phyloP scores from a whole-genome alignment of 1,284 basidiomycete genomes.

The Veloboletus limbatus region DNA sequence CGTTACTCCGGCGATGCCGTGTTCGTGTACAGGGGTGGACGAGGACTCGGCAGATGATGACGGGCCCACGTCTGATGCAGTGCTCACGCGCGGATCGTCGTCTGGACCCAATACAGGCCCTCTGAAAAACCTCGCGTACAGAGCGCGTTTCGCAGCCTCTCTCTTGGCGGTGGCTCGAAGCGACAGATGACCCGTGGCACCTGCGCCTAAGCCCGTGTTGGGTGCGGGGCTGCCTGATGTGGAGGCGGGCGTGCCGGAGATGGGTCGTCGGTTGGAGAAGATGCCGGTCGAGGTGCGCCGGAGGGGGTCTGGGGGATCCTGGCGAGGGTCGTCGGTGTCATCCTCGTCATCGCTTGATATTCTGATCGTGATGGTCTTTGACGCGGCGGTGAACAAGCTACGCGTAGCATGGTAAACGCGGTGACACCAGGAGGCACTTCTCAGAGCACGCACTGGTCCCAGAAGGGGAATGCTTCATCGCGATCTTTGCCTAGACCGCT shows the following conservation, averaged over 20 bases:
- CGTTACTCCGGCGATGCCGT: neutral
- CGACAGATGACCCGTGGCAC: too few relatives aligned
- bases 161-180: constrained; percentile 69
- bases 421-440: neutral
- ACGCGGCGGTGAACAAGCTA: constrained; percentile 76
- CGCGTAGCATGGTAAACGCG: neutral
- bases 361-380: constrained; percentile 74
- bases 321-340: constrained; percentile 19
- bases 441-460: constrained; percentile 78
- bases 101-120: constrained; percentile 63
- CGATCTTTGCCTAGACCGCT: constrained; percentile 86
- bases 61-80: neutral
- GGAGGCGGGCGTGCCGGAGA: constrained; percentile 49
- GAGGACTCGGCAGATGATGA: neutral
- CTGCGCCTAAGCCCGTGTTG: too few relatives aligned
- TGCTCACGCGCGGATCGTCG: neutral
- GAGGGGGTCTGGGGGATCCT: constrained; percentile 26
- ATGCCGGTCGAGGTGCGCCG: constrained; percentile 74
- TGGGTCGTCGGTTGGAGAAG: constrained; percentile 67
- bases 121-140: constrained; percentile 81
- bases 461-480: constrained; percentile 92
- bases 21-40: neutral
- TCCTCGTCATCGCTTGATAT: constrained; percentile 52
- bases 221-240: constrained; percentile 53
- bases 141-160: constrained; percentile 68